Evolutionary conservation across 768 basidiomycete genomes (phyloP), one percentile per base, ranked within the genome.

Genomic region (Russula compacta): DNA sequence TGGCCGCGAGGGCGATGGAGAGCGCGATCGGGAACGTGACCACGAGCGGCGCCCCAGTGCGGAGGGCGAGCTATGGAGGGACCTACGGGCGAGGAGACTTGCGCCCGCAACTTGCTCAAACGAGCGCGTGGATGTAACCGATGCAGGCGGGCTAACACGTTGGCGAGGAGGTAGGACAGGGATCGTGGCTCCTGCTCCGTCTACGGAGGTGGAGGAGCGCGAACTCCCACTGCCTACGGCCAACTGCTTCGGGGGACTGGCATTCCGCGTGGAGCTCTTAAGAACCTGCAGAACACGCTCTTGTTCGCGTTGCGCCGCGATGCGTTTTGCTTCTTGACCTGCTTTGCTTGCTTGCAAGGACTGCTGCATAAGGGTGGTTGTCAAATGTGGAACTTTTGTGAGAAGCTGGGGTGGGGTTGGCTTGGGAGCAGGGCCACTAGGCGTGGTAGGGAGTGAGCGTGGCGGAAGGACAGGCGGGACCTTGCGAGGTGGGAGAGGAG

Each of bases 291-390:
- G 74, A 19, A 89, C 80, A 10, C 88, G 77, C 68, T 86, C 85
- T 64, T 82, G 81, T 70, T 87, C 86, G 17, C 88, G 75, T 63
- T 81, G 77, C 44, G 81, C 82, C 67, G 89, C 85, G 0, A 81
- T 83, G 51, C 81, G 80, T 71, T 89, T 87, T 72, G 88, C 75
- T 4, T 79, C 79, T 70, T 87, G 84, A 1, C 81, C 89, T 0
- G 81, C 80, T 67, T 87, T 87, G 59, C 81, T 83, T 6, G 89
- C 89, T 55, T 86, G 83, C 0, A 92, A 73, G 21, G 82, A 84
- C 71, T 90, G 87, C 61, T 80, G 80, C 74, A 88, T 88, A n/a
- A 88, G 73, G 0, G 79, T 77, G 11, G 83, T 85, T 24, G 82
- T 83, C 33, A 82, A 72, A 56, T 87, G 85, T 59, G 74, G 62